phyloP scores from a whole-genome alignment of 768 basidiomycete genomes.

The Rhodotorula kratochvilovae region DNA sequence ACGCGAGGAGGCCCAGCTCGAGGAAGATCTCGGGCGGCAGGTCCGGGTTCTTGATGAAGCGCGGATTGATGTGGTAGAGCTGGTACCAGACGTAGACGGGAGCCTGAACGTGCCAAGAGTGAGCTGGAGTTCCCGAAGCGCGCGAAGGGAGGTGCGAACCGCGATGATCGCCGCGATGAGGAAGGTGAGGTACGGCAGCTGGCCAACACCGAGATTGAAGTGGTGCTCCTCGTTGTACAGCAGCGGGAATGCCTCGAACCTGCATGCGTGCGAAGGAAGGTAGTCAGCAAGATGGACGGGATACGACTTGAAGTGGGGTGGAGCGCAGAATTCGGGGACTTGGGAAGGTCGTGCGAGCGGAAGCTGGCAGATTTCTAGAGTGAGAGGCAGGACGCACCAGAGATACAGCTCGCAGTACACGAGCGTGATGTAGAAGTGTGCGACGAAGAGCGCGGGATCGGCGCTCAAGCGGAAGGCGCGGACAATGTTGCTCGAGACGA shows the following conservation, averaged over 20 bases:
- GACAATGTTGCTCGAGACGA: slow-evolving; percentile 19
- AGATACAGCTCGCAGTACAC: slow-evolving; percentile 39
- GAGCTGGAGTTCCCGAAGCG: slow-evolving; percentile 18
- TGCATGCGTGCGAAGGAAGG: background rate
- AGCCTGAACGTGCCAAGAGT: background rate
- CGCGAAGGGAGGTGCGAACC: background rate
- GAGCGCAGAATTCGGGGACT: background rate
- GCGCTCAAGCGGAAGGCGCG: slow-evolving; percentile 42
- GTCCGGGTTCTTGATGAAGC: background rate
- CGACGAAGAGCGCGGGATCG: slow-evolving; percentile 46
- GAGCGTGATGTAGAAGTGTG: slow-evolving; percentile 45
- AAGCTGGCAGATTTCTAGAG: slow-evolving; percentile 13
- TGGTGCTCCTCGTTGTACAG: slow-evolving; percentile 43
- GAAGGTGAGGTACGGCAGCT: slow-evolving; percentile 43
- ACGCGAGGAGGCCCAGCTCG: slow-evolving; percentile 29
- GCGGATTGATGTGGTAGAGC: slow-evolving; percentile 11
- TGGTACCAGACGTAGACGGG: slow-evolving; percentile 29
- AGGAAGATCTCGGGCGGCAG: slow-evolving; percentile 24
- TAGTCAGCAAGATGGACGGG: too few relatives aligned
- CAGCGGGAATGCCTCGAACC: slow-evolving; percentile 46
- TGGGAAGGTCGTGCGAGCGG: background rate
- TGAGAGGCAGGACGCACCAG: slow-evolving; percentile 13
- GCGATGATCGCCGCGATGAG: slow-evolving; percentile 34
- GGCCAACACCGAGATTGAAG: slow-evolving; percentile 35
- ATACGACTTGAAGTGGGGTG: too few relatives aligned